These are phyloP conservation scores for Tubosaeta sp. DNA, from an alignment of 768 basidiomycete genomes.

Conservation along the genomic window DNA sequence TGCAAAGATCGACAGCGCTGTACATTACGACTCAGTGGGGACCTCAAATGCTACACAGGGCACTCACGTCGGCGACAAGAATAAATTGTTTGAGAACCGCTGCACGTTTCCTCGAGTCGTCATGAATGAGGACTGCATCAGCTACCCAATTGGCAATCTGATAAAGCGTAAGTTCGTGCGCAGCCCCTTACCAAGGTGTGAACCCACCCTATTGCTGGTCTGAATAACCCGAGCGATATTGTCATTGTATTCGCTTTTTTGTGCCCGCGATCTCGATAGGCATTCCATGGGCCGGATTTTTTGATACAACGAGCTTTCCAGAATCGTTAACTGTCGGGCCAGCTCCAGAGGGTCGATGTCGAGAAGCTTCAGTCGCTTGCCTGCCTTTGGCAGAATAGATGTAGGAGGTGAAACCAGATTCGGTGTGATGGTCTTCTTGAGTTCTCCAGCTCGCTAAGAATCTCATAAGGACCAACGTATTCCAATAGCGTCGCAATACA, in stretches of 20 bases:
- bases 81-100: slow-evolving; percentile 86
- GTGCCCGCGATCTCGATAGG: slow-evolving; percentile 76
- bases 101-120: slow-evolving; percentile 82
- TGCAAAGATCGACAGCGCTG: slow-evolving; percentile 86
- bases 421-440: slow-evolving; percentile 53
- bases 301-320: slow-evolving; percentile 85
- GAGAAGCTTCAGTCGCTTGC: slow-evolving; percentile 70
- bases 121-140: slow-evolving; percentile 72
- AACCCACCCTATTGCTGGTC: slow-evolving; percentile 75
- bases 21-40: slow-evolving; percentile 2
- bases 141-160: slow-evolving; percentile 95
- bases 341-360: slow-evolving; percentile 89
- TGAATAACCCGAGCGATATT: slow-evolving; percentile 87
- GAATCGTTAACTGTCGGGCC: slow-evolving; percentile 87
- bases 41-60: not conserved
- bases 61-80: slow-evolving; percentile 80
- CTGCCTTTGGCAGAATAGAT: slow-evolving; percentile 67
- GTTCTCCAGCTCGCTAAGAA: slow-evolving; percentile 49
- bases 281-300: slow-evolving; percentile 90
- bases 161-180: slow-evolving; percentile 1
- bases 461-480: slow-evolving; percentile 10
- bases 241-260: slow-evolving; percentile 66
- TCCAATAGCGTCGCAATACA: slow-evolving; percentile 28
- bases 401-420: slow-evolving; percentile 62
- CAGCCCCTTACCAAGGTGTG: not conserved